Conservation (phyloP, 169 alveolate genomes). For the Amoebophrya sp. region DNA sequence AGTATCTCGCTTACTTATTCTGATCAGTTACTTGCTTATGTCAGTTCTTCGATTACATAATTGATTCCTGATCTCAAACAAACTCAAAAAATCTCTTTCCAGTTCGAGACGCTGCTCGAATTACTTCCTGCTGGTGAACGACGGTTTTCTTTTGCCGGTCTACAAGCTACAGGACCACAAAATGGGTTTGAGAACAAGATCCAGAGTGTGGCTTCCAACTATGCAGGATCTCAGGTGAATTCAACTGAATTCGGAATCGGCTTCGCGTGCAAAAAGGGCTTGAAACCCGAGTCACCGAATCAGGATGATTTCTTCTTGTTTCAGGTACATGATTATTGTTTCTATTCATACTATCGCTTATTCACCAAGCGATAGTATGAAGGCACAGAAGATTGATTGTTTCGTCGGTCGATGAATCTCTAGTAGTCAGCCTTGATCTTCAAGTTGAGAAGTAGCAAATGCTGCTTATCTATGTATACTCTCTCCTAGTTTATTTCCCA, state of each 20-base stretch:
- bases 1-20: too few species aligned
- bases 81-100: not conserved
- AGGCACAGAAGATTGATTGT: too few species aligned
- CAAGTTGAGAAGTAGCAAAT: too few species aligned
- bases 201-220: not conserved
- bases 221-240: not conserved
- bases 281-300: conserved; percentile 77
- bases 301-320: conserved; percentile 67
- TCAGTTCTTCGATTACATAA: too few species aligned
- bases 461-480: too few species aligned
- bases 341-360: too few species aligned
- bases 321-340: not conserved
- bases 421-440: too few species aligned
- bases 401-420: too few species aligned
- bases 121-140: not conserved
- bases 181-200: not conserved
- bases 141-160: not conserved
- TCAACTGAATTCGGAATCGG: conserved; percentile 50
- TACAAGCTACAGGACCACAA: not conserved
- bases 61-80: too few species aligned
- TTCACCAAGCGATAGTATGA: conserved; percentile 44
- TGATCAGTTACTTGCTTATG: too few species aligned
- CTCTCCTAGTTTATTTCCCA: too few species aligned
- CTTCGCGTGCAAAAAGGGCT: conserved; percentile 70
- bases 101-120: not conserved